Conservation (phyloP, 768 basidiomycete genomes). For the Russula compacta region DNA sequence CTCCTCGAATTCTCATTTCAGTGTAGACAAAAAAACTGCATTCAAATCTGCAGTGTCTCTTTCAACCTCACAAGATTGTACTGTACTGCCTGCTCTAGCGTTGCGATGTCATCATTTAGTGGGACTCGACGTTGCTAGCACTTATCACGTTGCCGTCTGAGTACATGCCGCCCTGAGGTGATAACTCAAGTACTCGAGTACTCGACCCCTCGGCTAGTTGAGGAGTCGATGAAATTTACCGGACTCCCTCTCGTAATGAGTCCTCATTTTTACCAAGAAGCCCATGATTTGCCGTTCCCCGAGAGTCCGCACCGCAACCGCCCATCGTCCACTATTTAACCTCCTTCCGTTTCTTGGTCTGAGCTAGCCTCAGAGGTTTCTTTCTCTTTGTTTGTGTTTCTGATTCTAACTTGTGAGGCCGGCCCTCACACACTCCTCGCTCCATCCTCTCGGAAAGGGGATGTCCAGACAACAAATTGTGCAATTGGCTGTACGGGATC, state of each 20-base stretch:
- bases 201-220: not conserved
- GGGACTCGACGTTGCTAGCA: not conserved
- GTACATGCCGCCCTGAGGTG: not conserved
- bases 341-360: not conserved
- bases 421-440: not conserved
- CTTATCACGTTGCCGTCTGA: not conserved
- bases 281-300: not conserved
- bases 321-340: not conserved
- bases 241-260: not conserved
- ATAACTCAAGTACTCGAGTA: not conserved
- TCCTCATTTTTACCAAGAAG: not conserved
- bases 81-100: not conserved
- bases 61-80: not conserved
- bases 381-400: not conserved
- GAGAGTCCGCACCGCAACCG: not conserved
- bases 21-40: not conserved
- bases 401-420: not conserved
- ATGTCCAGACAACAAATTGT: not conserved
- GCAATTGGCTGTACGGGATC: not conserved
- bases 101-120: not conserved
- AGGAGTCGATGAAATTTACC: not conserved
- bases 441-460: not conserved
- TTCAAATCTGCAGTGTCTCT: not conserved
- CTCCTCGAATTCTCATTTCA: too few relatives aligned
- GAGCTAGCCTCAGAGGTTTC: constrained; percentile 13